These are phyloP conservation scores for Biscogniauxia mediterranea DNA, from an alignment of 2,329 filamentous ascomycete genomes.

Conservation along the genomic window DNA sequence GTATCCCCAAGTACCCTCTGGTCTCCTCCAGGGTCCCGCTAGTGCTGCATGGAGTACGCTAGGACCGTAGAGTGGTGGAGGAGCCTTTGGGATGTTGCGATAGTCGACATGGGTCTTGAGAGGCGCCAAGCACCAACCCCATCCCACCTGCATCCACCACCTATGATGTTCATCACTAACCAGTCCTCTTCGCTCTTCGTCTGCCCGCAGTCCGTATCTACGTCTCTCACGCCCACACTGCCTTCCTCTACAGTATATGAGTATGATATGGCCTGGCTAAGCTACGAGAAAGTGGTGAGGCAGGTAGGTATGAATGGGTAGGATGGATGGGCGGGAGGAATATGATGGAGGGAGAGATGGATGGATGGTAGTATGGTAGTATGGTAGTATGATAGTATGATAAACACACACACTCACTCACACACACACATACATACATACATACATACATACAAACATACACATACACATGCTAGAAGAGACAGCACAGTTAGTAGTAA, in stretches of 20 bases:
- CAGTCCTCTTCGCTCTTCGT: conserved; percentile 1
- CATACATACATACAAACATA: too few species aligned
- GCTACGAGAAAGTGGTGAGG: too few species aligned
- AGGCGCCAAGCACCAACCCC: conserved; percentile 30
- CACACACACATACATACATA: too few species aligned
- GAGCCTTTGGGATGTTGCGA: conserved; percentile 23
- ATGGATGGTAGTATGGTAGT: too few species aligned
- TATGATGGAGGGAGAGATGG: too few species aligned
- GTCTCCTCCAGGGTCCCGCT: conserved; percentile 22
- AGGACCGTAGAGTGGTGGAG: conserved; percentile 26
- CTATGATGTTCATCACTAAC: conserved; percentile 13
- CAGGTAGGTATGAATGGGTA: too few species aligned
- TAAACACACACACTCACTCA: too few species aligned
- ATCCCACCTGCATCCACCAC: conserved; percentile 24
- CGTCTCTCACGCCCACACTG: not conserved
- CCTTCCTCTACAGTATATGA: conserved; percentile 4
- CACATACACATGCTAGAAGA: too few species aligned
- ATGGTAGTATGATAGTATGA: too few species aligned
- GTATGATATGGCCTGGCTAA: not conserved
- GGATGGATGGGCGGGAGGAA: too few species aligned
- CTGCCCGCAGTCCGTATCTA: not conserved
- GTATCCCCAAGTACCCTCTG: conserved; percentile 26
- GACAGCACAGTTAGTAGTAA: too few species aligned
- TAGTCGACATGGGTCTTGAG: conserved; percentile 25
- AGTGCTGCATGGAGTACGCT: conserved; percentile 24